Evolutionary conservation across 2,329 filamentous ascomycete species (phyloP), one percentile per base, ranked within the genome.

Genomic region (Pseudogymnoascus pannorum): DNA sequence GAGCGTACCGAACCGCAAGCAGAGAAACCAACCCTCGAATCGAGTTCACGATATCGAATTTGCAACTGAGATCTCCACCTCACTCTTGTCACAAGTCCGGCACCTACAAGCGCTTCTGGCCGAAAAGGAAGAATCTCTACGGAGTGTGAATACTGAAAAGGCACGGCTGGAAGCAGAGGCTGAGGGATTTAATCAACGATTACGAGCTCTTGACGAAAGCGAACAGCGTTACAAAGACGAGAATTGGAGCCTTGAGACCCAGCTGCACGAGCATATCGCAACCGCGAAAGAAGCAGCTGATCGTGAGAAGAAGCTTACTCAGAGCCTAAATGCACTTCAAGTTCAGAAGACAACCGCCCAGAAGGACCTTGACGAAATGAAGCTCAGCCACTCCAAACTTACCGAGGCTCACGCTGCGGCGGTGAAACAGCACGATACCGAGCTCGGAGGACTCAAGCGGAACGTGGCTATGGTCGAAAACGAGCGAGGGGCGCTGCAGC

Each of bases 211-310:
- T 40, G 92, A 97, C 68, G 94, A 99, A 75, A 96, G 89, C 72
- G 94, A 99, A 73, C 89, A 95, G 70, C 87, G 91, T 59, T 96
- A 96, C 77, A 97, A 97, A 76, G 94, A 99, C 71, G 94, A 97
- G 74, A 99, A 97, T 73, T 99, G 94, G 94, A 93, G 89, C 65
- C 81, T 99, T 36, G 94, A 99, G 74, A 96, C 92, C 0, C 90
- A 92, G 68, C 82, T 95, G 20, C 94, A 96, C 69, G 92, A 97
- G 65, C 79, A 93, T 42, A 81, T 89, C 59, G 82, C 87, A 6
- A 80, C 84, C 14, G 83, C 88, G 65, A 91, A 87, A 71, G 91
- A 96, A 54, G 83, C 89, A 1, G 79, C 86, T 12, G 92, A 94
- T 70, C 88, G 88, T 64, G 92, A 97, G 74, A 89, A 91, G 73